Percentiles rank a stretch among this genome's conserved stretches.
Conservation (phyloP, 768 basidiomycete genomes). For the Suillus subluteus region DNA sequence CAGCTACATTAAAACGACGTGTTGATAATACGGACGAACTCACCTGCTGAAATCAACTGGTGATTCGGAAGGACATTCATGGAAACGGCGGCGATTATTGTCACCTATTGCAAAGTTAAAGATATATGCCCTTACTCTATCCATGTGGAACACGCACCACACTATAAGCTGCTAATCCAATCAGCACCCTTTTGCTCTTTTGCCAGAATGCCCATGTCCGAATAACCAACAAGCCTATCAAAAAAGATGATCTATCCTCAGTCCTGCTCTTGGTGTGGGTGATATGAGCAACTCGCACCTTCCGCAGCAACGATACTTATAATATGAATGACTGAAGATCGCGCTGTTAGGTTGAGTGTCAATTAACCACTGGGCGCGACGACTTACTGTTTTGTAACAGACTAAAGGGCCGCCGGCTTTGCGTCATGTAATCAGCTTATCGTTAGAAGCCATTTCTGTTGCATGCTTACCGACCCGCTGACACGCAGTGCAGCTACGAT, state of each 20-base stretch:
- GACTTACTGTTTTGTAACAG: conserved; percentile 18
- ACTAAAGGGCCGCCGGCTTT: conserved; percentile 2
- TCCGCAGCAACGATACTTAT: conserved; percentile 15
- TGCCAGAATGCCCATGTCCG: conserved; percentile 28
- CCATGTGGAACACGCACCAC: conserved; percentile 9
- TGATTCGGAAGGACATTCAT: conserved; percentile 11
- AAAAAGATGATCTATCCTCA: not conserved
- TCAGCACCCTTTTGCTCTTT: conserved; percentile 16
- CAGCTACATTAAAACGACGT: not conserved
- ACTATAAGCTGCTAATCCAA: conserved; percentile 18
- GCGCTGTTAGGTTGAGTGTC: not conserved
- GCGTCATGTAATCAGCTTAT: conserved; percentile 6
- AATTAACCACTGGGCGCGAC: not conserved
- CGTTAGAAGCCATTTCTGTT: not conserved
- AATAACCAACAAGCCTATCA: conserved; percentile 20
- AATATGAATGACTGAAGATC: conserved; percentile 11
- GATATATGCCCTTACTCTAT: not conserved
- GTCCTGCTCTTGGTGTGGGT: no score
- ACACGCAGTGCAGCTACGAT: conserved; percentile 6
- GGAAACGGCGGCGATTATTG: conserved; percentile 12
- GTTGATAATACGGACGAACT: not conserved
- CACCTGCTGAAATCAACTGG: conserved; percentile 13
- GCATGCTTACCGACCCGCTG: conserved; percentile 6
- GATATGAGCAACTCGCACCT: conserved; percentile 1
- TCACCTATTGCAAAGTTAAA: conserved; percentile 7